Evolutionary conservation across 2,329 filamentous ascomycete genomes (phyloP), one percentile per base, ranked within the genome.

Genomic region (Clonostachys solani): DNA sequence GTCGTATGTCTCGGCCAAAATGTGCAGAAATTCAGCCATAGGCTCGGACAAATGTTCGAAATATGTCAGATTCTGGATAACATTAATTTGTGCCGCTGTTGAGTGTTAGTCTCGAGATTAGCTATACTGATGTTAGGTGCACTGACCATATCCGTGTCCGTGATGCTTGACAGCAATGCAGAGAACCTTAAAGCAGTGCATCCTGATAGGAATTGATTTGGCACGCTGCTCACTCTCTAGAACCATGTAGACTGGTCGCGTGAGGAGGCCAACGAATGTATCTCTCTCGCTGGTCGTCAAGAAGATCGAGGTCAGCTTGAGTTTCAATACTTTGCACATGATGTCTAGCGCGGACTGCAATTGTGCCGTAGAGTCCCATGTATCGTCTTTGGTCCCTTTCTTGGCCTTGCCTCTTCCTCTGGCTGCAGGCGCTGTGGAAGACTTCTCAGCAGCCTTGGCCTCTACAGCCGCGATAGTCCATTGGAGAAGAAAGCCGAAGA

Each of bases 11-110:
- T 97, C 92, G 1, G 92, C 86, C 23, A 99, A 75, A 59, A 97
- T 99, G 58, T 97, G 90, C 5, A 99, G 73, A 58, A 99, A 96
- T 64, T 99, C 95, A 33, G 94, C 94, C 94, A 99, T 99, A 2
- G 94, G 94, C 61, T 99, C 94, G 1, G 94, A 92, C n/a, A 99
- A 73, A 66, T 99, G 94, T 68, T 99, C 94, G 59, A 97, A 99
- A 64, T 99, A 99, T 6, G 94, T 96, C 55, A 99, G 72, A 62
- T 94, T 97, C 66, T 99, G 94, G 47, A 97, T 92, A 59, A 99
- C 95, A 42, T 92, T 95, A 43, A 95, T 97, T 76, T 99, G 94
- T 2, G 94, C 94, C 45, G 89, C 89, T 95, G 58, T 9, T 38
- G 19, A 6, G 19, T 42, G 52, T 73, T 47, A 69, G 62, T 52